Evolutionary conservation across 192 early-diverging fungal genomes (phyloP).

Genomic region (Phlyctochytrium bullatum): DNA sequence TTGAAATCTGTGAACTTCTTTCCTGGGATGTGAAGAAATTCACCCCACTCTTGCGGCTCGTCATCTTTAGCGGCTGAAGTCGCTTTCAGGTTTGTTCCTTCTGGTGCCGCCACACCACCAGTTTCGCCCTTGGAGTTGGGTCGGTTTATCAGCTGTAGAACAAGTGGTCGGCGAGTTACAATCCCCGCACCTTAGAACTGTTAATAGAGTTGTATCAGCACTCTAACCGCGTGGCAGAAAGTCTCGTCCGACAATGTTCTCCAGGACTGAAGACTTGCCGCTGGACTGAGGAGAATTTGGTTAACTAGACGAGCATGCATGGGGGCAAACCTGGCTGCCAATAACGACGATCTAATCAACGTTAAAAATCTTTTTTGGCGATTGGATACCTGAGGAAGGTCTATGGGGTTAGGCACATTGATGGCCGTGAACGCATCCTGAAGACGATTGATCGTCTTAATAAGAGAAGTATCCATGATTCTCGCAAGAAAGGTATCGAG

Average conservation of each 20-base stretch:
- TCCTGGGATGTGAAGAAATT: conserved; percentile 97
- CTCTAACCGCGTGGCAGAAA: conserved; percentile 86
- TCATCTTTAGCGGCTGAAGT: conserved; percentile 34
- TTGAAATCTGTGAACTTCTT: conserved; percentile 95
- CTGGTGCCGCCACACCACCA: conserved; percentile 50
- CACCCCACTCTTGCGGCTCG: conserved; percentile 93
- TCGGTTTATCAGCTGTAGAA: conserved; percentile 96
- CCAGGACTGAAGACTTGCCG: conserved; percentile 97
- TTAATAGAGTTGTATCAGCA: neutral
- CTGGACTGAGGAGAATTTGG: conserved; percentile 25
- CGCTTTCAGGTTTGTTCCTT: conserved; percentile 21
- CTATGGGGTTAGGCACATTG: conserved; percentile 56
- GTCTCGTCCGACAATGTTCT: conserved; percentile 97
- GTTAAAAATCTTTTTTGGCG: neutral
- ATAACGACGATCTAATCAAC: conserved; percentile 50
- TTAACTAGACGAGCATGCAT: conserved; percentile 26
- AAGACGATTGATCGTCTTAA: conserved; percentile 24
- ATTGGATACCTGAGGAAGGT: conserved; percentile 55
- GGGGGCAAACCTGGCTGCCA: conserved; percentile 30
- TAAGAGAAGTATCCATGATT: neutral
- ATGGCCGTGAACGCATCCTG: conserved; percentile 57
- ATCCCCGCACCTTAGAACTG: conserved; percentile 78
- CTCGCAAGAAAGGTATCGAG: too few relatives aligned
- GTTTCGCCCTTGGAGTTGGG: conserved; percentile 58
- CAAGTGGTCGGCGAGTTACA: conserved; percentile 94